Evolutionary conservation across 345 rosid species (phyloP).

Genomic region (Angophora floribunda): DNA sequence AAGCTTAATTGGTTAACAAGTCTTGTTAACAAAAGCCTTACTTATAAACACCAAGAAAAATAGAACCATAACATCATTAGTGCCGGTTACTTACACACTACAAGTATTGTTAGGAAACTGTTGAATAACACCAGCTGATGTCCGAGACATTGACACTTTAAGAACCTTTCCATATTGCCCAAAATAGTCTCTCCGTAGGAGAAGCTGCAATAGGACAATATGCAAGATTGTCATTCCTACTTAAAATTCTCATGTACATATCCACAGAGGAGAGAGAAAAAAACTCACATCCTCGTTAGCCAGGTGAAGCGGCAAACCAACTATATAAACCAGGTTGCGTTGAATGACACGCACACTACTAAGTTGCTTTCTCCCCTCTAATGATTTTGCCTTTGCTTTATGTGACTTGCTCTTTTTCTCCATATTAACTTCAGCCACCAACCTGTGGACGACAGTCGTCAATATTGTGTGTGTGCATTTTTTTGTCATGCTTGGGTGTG

Average conservation of each 20-base stretch:
- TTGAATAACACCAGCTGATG: slow-evolving; percentile 73
- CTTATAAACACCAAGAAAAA: not conserved
- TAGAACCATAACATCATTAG: not conserved
- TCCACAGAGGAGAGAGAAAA: not conserved
- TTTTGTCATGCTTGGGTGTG: not conserved
- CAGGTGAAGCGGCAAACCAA: slow-evolving; percentile 79
- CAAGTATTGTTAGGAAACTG: slow-evolving; percentile 92
- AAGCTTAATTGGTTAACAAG: not conserved
- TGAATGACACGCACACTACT: slow-evolving; percentile 79
- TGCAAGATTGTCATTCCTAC: not conserved
- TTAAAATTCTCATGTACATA: not conserved
- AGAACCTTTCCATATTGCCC: slow-evolving; percentile 90
- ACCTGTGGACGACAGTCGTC: slow-evolving; percentile 10
- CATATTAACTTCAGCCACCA: slow-evolving; percentile 55
- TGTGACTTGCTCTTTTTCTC: slow-evolving; percentile 64
- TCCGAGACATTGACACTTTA: slow-evolving; percentile 86
- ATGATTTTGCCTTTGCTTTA: slow-evolving; percentile 50
- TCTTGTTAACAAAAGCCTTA: not conserved
- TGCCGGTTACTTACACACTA: slow-evolving; percentile 58
- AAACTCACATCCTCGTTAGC: slow-evolving; percentile 80
- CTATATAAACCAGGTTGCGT: slow-evolving; percentile 82
- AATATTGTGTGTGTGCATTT: not conserved
- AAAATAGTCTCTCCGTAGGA: slow-evolving; percentile 69
- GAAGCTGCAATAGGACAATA: slow-evolving; percentile 40
- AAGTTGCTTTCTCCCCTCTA: slow-evolving; percentile 73